Conservation (phyloP, 2,329 filamentous ascomycete species). For the Periconia sp. region DNA sequence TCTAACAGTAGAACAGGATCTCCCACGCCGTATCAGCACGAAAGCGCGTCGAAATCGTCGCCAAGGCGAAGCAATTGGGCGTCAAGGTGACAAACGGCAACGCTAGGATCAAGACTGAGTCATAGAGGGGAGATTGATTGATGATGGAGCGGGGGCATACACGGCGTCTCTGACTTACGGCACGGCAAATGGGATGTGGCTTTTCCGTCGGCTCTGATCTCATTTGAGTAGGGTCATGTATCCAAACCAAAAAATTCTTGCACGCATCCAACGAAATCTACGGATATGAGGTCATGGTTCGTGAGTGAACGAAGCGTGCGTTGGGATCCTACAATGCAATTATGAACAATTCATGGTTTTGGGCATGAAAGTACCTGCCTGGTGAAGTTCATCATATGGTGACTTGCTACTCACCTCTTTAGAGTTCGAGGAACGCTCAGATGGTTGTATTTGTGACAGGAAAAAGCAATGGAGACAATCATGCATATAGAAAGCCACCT, state of each 20-base stretch:
- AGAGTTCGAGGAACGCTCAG: too few species aligned
- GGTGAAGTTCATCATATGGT: background rate
- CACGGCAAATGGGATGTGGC: slow-evolving; percentile 39
- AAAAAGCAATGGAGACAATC: too few species aligned
- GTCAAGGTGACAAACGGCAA: slow-evolving; percentile 99
- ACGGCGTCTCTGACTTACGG: slow-evolving; percentile 42
- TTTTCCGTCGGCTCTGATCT: slow-evolving; percentile 31
- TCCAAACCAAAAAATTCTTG: slow-evolving; percentile 30
- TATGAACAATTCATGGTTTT: slow-evolving; percentile 3
- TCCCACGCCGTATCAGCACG: slow-evolving; percentile 96
- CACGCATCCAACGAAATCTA: slow-evolving; percentile 17
- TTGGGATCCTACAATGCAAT: slow-evolving; percentile 11
- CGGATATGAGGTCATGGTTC: slow-evolving; percentile 5
- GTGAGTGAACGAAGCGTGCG: slow-evolving; percentile 4
- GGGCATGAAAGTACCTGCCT: background rate
- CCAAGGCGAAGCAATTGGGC: slow-evolving; percentile 94
- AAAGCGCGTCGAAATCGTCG: slow-evolving; percentile 98
- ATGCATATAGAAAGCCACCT: too few species aligned
- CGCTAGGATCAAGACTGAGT: slow-evolving; percentile 97
- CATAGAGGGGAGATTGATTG: slow-evolving; percentile 48
- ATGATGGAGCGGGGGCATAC: slow-evolving; percentile 38
- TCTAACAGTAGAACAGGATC: slow-evolving; percentile 64
- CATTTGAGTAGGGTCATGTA: slow-evolving; percentile 30
- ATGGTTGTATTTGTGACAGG: too few species aligned
- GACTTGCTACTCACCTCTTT: background rate